These are phyloP conservation scores for Exophiala spinifera DNA, from an alignment of 2,329 filamentous ascomycete species.

Conservation along the genomic window DNA sequence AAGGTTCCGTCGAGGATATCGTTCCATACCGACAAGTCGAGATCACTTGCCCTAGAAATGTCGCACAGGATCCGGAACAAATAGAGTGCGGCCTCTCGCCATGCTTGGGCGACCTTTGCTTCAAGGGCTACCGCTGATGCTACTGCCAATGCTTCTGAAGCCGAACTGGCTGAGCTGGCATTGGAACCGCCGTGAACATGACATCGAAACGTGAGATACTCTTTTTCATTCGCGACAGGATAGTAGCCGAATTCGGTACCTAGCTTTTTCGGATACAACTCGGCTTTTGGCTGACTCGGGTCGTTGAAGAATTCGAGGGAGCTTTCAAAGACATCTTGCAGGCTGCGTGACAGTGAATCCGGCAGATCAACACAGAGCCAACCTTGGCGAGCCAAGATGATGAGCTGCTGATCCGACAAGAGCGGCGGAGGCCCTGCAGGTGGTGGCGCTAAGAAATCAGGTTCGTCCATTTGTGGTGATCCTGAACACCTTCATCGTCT, in stretches of 20 bases:
- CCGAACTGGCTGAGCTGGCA: not conserved
- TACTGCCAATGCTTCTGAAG: too few relatives aligned
- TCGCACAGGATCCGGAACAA: constrained; percentile 32
- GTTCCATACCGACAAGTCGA: constrained; percentile 27
- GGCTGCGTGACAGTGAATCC: not conserved
- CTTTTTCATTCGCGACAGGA: constrained; percentile 29
- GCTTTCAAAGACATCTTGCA: constrained; percentile 8
- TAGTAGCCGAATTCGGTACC: constrained; percentile 33
- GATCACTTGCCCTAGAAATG: constrained; percentile 25
- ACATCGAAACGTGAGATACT: constrained; percentile 32
- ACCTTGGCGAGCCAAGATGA: constrained; percentile 20
- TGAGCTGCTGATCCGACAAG: constrained; percentile 15
- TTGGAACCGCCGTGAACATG: constrained; percentile 5
- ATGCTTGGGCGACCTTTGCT: constrained; percentile 18
- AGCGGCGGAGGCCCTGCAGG: constrained; percentile 26
- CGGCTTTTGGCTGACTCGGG: constrained; percentile 6
- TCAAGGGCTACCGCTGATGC: constrained; percentile 3
- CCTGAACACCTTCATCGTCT: not conserved
- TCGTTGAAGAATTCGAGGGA: constrained; percentile 15
- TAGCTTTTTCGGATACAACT: constrained; percentile 26
- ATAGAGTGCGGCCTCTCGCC: constrained; percentile 24
- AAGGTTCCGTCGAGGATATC: constrained; percentile 27
- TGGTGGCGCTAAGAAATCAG: not conserved
- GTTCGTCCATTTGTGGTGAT: not conserved
- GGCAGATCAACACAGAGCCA: constrained; percentile 20